Evolutionary conservation across 192 early-diverging fungal species (phyloP).

Genomic region (Geranomyces michiganensis): DNA sequence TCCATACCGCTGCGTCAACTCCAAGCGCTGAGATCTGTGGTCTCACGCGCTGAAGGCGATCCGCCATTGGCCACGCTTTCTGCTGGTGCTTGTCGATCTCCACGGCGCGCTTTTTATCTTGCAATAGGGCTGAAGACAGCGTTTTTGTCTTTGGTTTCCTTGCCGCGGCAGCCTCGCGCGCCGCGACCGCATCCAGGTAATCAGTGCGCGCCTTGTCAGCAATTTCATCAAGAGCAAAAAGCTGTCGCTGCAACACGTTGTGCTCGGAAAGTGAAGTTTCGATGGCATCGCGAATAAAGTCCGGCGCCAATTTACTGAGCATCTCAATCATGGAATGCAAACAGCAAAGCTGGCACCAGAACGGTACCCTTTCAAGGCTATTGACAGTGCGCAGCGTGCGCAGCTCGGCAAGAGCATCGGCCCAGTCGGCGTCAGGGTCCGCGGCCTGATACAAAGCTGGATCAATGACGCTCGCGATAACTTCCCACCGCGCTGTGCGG

Average conservation of each 20-base stretch:
- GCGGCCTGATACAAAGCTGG: background rate
- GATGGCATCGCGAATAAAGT: background rate
- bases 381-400: conserved; percentile 7
- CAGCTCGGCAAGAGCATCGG: background rate
- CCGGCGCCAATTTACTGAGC: background rate
- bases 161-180: background rate
- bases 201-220: conserved; percentile 1
- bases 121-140: background rate
- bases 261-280: background rate
- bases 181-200: background rate
- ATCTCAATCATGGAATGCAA: background rate
- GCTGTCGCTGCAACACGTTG: background rate
- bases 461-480: background rate
- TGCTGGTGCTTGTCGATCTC: background rate
- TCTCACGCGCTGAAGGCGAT: background rate
- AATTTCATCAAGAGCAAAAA: background rate
- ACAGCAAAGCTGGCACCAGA: background rate
- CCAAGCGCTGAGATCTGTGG: conserved; percentile 3
- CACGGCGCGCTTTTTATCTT: background rate
- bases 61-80: background rate
- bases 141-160: background rate
- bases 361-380: conserved; percentile 7
- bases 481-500: background rate
- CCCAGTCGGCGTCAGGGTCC: background rate
- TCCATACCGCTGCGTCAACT: background rate